Evolutionary conservation across 805 yeast genomes (phyloP), one percentile per base, ranked within the genome.

Genomic region (Hanseniaspora osmophila): DNA sequence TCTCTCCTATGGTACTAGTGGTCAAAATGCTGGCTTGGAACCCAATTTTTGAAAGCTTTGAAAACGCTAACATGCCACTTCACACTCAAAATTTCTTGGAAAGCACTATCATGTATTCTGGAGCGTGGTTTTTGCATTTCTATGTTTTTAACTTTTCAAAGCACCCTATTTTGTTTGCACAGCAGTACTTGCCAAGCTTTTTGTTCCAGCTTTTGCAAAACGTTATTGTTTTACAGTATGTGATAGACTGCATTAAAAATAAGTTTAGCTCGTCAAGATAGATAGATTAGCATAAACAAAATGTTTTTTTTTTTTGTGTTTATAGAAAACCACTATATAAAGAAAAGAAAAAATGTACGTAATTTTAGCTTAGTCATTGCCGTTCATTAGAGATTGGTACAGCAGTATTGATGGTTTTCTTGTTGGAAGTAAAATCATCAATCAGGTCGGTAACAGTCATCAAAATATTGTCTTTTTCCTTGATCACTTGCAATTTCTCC

Each of bases 361-460:
- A 22, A 22, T 4, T 7, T 22, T 5, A 22, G 27, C 27, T 22
- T 4, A 22, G 27, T 22, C 27, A 22, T 7, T 22, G 27, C 4
- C 27, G 27, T 22, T 22, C 27, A 7, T 22, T 22, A 22, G 7
- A 22, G 7, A 7, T 22, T 7, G 27, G 27, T 7, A 7, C 27
- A 22, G 27, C 27, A 22, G 27, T 22, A 7, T 22, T 22, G 27
- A 22, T 22, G 27, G 27, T 16, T 16, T 35, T 35, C 18, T 35
- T 35, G 38, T 35, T 35, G 18, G 16, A 35, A 3, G 38, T 43
- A n/a, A 67, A 66, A 10, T 73, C 71, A 41, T 75, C 54, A 19
- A 86, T 85, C 52, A 87, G 61, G 0, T 68, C 71, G 60, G 84
- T 84, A 43, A 86, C 79, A 65, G 75, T 72, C 12, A 66, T 64